A percentile compares a stretch with the other conserved stretches of the same genome.
Evolutionary conservation across 805 yeast species (phyloP).

Genomic region (Kregervanrija delftensis): DNA sequence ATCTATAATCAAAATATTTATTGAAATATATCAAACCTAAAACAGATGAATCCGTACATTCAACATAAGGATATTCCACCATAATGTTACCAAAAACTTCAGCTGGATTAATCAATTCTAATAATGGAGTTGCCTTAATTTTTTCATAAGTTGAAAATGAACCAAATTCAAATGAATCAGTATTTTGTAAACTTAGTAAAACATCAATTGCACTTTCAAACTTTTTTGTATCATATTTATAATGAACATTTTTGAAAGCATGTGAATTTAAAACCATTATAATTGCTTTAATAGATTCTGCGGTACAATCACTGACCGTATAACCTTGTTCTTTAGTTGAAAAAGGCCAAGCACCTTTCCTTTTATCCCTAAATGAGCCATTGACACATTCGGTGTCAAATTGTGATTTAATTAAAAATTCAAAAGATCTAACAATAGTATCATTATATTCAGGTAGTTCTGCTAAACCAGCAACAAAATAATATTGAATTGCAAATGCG

Average conservation of each 20-base stretch:
- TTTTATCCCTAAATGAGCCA: conserved; percentile 74
- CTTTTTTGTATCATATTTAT: conserved; percentile 40
- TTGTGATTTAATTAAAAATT: conserved; percentile 75
- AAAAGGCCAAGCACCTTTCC: conserved; percentile 94
- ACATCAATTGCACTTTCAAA: conserved; percentile 71
- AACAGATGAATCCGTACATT: conserved; percentile 94
- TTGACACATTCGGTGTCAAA: conserved; percentile 72
- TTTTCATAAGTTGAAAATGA: conserved; percentile 89
- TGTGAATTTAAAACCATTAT: conserved; percentile 78
- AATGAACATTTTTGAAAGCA: conserved; percentile 34
- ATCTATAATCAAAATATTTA: conserved; percentile 56
- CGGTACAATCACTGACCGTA: conserved; percentile 94
- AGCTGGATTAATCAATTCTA: conserved; percentile 87
- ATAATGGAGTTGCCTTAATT: conserved; percentile 68
- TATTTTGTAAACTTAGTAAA: conserved; percentile 68
- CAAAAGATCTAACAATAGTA: conserved; percentile 56
- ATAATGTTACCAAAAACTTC: conserved; percentile 97
- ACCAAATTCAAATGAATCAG: conserved; percentile 74
- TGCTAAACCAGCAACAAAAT: conserved; percentile 72
- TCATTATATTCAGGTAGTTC: conserved; percentile 58
- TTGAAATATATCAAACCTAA: conserved; percentile 79
- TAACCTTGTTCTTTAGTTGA: conserved; percentile 95
- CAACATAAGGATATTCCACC: conserved; percentile 98
- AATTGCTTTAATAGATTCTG: conserved; percentile 90
- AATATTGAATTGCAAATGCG: conserved; percentile 83